Conservation (phyloP, 768 basidiomycete species). For the Kwoniella sp. region DNA sequence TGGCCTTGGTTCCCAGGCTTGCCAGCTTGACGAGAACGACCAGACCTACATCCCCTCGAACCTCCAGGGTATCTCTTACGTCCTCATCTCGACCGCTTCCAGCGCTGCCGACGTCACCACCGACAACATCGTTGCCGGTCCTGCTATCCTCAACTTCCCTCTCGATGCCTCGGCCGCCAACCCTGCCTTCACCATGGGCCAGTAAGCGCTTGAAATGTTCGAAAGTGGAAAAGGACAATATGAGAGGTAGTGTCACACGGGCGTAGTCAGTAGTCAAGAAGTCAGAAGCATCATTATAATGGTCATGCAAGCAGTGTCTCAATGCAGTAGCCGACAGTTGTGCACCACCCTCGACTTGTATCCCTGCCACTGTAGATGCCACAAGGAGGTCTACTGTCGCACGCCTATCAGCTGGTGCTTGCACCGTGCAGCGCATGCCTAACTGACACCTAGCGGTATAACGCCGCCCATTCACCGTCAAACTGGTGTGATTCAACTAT, state of each 20-base stretch:
- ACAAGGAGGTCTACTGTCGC: too few species aligned
- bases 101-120: constrained; percentile 48
- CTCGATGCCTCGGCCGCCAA: constrained; percentile 25
- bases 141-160: constrained; percentile 52
- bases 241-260: too few species aligned
- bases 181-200: constrained; percentile 34
- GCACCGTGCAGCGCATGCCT: too few species aligned
- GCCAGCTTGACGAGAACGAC: constrained; percentile 30
- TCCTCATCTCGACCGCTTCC: constrained; percentile 31
- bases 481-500: not conserved
- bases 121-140: constrained; percentile 59
- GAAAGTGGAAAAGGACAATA: too few species aligned
- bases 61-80: constrained; percentile 37
- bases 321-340: too few species aligned
- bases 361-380: too few species aligned
- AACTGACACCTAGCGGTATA: not conserved
- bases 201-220: too few species aligned
- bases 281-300: too few species aligned
- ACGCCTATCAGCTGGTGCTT: too few species aligned
- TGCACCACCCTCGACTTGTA: too few species aligned
- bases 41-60: constrained; percentile 29
- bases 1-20: constrained; percentile 28
- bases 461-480: constrained; percentile 7
- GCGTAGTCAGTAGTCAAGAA: too few species aligned
- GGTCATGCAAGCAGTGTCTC: too few species aligned